These are phyloP conservation scores for Nemania sp. DNA, from an alignment of 2,329 filamentous ascomycete genomes.

Conservation along the genomic window DNA sequence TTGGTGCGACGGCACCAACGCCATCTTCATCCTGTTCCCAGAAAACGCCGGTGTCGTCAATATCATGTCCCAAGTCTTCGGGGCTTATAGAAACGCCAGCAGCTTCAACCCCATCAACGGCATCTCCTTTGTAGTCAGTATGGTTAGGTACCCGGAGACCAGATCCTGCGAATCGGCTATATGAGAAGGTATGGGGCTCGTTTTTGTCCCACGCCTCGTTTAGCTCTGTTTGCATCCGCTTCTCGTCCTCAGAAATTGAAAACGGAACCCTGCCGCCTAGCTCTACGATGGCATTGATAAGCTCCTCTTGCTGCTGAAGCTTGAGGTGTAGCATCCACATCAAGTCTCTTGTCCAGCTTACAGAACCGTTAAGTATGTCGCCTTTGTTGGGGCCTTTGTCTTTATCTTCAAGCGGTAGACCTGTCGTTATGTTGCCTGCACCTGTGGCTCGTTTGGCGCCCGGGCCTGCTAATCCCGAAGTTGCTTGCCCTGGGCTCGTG, in stretches of 20 bases:
- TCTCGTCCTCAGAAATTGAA: constrained; percentile 89
- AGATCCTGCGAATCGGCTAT: constrained; percentile 84
- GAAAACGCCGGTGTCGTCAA: constrained; percentile 66
- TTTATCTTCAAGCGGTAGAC: constrained; percentile 93
- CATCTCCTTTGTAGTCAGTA: constrained; percentile 89
- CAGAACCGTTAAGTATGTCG: constrained; percentile 95
- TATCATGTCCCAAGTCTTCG: constrained; percentile 59
- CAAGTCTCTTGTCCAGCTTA: constrained; percentile 95
- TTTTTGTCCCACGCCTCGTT: constrained; percentile 88
- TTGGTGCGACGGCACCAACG: constrained; percentile 73
- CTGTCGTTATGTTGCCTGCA: constrained; percentile 88
- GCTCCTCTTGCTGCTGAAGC: constrained; percentile 87
- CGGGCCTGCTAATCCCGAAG: constrained; percentile 87
- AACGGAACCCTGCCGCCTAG: constrained; percentile 83
- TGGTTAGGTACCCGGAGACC: constrained; percentile 92
- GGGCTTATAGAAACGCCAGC: constrained; percentile 67
- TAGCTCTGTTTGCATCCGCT: constrained; percentile 93
- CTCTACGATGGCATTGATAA: constrained; percentile 79
- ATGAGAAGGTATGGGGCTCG: constrained; percentile 79
- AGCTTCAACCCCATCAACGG: constrained; percentile 64
- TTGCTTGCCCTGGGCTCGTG: constrained; percentile 78
- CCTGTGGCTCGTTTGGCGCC: constrained; percentile 83
- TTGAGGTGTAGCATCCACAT: constrained; percentile 97
- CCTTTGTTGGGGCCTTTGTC: constrained; percentile 99
- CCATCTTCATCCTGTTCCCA: constrained; percentile 79